Evolutionary conservation across 495 filamentous ascomycete genomes (phyloP), one percentile per base, ranked within the genome.

Genomic region (Penicillium tannophilum): DNA sequence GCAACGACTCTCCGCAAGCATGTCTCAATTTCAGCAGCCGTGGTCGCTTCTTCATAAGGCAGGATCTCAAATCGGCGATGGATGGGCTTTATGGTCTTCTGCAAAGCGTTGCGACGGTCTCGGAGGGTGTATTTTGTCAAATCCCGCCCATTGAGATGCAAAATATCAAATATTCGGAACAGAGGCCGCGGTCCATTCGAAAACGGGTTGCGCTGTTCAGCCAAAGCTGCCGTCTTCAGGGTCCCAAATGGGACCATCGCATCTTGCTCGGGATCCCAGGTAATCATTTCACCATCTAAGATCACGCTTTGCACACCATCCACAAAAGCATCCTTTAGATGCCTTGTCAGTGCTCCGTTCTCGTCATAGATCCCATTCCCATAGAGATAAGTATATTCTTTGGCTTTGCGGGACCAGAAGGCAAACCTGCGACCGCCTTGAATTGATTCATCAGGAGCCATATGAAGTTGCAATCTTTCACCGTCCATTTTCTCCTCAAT

Each of bases 401-500:
- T 98, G 11, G 91, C 93, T 76, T 94, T 98, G 17, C 94, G 80
- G 12, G 92, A 97, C 94, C 94, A 98, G 72, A 96, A 98, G 24
- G 76, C 78, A 69, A 98, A 97, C 56, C 76, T 79, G 55, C 81
- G 87, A 17, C 91, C 90, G 3, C 92, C 91, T 0, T 84, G 79
- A 0, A 84, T 73, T 4, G 69, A 76, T 12, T 84, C 74, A 58
- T 96, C 92, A 42, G 90, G 80, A 23, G 81, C 72, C 90, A 96
- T 97, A 65, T 98, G 94, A 63, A 98, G 79, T 73, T 98, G 94
- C 89, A 98, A 96, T 48, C 94, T 82, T 75, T 98, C 94, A 6
- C 94, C 94, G 65, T 98, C 94, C 16, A 98, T 78, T 72, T 98
- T 98, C 77, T 98, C 94, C 68, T 98, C 94, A 39, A 98, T 93